A percentile compares a stretch with the other conserved stretches of the same genome.
Evolutionary conservation across 306 rosid genomes (phyloP).

Genomic region (Rubus idaeus): DNA sequence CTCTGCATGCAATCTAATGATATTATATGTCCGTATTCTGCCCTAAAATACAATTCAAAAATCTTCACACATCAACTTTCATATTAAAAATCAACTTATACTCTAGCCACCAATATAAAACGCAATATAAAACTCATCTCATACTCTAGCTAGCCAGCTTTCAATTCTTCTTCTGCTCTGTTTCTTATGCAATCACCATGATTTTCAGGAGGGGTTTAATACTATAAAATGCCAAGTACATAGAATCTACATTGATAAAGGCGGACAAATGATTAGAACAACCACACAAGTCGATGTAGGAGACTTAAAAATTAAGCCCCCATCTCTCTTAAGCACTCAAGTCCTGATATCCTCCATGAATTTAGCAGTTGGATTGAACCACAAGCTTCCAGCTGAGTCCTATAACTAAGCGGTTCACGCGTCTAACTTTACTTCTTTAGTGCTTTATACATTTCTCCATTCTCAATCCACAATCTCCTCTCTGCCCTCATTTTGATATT

Average conservation of each 20-base stretch:
- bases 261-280: constrained; percentile 51
- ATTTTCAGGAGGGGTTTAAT: constrained; percentile 32
- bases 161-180: constrained; percentile 44
- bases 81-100: background rate
- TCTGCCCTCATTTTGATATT: constrained; percentile 20
- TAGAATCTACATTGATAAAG: constrained; percentile 42
- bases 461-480: constrained; percentile 13
- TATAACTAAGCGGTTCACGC: constrained; percentile 47
- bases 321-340: constrained; percentile 27
- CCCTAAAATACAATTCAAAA: constrained; percentile 6
- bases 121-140: constrained; percentile 32
- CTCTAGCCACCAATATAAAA: constrained; percentile 16
- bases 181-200: constrained; percentile 40
- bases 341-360: constrained; percentile 44
- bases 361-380: constrained; percentile 49
- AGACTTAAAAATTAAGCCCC: constrained; percentile 26
- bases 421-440: constrained; percentile 11
- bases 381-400: constrained; percentile 49
- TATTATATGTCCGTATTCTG: background rate
- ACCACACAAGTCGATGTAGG: constrained; percentile 51
- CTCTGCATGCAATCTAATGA: background rate
- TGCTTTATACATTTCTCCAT: constrained; percentile 19
- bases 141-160: constrained; percentile 52
- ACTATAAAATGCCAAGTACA: constrained; percentile 32
- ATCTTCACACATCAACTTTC: background rate